These are phyloP conservation scores for Teunomyces panamensis DNA, from an alignment of 805 yeast genomes.

Conservation along the genomic window DNA sequence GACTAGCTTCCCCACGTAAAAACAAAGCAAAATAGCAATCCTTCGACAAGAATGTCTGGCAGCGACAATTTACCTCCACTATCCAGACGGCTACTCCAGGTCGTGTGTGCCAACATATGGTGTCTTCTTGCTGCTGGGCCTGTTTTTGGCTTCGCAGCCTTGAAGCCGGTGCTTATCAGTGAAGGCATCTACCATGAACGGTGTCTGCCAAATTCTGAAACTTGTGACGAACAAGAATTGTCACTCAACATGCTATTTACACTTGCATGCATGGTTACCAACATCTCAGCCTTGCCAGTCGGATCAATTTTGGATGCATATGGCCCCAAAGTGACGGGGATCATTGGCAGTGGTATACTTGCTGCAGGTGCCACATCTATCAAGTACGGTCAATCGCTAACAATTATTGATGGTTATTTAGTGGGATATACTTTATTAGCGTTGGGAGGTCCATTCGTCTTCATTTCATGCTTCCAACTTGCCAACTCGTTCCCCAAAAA, in stretches of 20 bases:
- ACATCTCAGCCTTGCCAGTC: constrained; percentile 76
- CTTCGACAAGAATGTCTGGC: background rate
- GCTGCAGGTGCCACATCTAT: constrained; percentile 52
- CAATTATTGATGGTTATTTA: constrained; percentile 58
- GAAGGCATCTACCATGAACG: constrained; percentile 45
- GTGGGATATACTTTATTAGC: constrained; percentile 76
- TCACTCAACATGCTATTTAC: constrained; percentile 81
- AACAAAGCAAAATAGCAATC: background rate
- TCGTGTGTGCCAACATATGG: constrained; percentile 52
- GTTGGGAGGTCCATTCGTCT: constrained; percentile 91
- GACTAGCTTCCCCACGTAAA: background rate
- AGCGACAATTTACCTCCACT: constrained; percentile 6
- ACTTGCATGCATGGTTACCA: constrained; percentile 81
- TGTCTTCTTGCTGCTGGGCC: constrained; percentile 57
- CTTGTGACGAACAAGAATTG: constrained; percentile 77
- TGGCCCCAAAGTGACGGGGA: constrained; percentile 81
- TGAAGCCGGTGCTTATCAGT: constrained; percentile 50
- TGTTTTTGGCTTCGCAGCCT: constrained; percentile 58
- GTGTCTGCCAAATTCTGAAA: constrained; percentile 27
- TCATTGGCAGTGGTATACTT: constrained; percentile 64
- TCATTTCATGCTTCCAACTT: constrained; percentile 85
- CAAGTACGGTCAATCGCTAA: constrained; percentile 34
- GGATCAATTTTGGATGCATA: constrained; percentile 73
- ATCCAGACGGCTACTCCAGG: constrained; percentile 28
- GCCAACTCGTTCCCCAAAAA: constrained; percentile 52